These are phyloP conservation scores for Arxiozyma slooffiae DNA, from an alignment of 1,139 yeast species.

Conservation along the genomic window DNA sequence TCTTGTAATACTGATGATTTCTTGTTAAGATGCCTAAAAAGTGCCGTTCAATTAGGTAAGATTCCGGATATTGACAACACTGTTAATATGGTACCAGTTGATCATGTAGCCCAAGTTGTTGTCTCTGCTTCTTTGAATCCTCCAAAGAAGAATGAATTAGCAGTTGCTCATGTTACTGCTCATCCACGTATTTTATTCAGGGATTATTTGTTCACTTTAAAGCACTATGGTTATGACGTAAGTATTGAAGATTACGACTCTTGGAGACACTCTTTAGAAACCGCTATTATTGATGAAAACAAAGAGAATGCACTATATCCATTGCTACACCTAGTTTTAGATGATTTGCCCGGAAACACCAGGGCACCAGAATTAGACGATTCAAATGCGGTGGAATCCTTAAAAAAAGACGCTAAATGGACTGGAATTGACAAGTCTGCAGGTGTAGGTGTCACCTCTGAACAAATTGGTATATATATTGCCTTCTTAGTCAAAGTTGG, in stretches of 20 bases:
- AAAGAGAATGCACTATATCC: slow-evolving; percentile 87
- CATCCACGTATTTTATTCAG: slow-evolving; percentile 84
- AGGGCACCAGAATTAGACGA: slow-evolving; percentile 95
- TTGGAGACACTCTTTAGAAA: slow-evolving; percentile 74
- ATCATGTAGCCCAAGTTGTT: slow-evolving; percentile 89
- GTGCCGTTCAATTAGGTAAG: slow-evolving; percentile 77
- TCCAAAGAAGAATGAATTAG: slow-evolving; percentile 41
- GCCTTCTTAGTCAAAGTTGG: slow-evolving; percentile 73
- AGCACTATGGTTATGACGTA: slow-evolving; percentile 63
- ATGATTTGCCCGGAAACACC: slow-evolving; percentile 79
- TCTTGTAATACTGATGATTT: slow-evolving; percentile 93
- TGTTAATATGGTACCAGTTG: slow-evolving; percentile 96
- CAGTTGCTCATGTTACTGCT: slow-evolving; percentile 93
- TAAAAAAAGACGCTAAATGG: slow-evolving; percentile 50
- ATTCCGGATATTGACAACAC: slow-evolving; percentile 79
- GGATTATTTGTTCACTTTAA: slow-evolving; percentile 58
- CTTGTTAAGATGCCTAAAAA: slow-evolving; percentile 86
- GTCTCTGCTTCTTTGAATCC: slow-evolving; percentile 78
- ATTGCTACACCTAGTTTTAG: slow-evolving; percentile 84
- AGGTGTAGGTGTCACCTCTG: slow-evolving; percentile 63
- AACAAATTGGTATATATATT: slow-evolving; percentile 65
- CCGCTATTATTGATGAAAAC: slow-evolving; percentile 58
- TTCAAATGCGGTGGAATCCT: slow-evolving; percentile 56
- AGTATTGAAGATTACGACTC: slow-evolving; percentile 54
- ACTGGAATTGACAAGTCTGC: slow-evolving; percentile 55